Evolutionary conservation across 129 eudicot species (phyloP).

Genomic region (Pittosporum tobira): DNA sequence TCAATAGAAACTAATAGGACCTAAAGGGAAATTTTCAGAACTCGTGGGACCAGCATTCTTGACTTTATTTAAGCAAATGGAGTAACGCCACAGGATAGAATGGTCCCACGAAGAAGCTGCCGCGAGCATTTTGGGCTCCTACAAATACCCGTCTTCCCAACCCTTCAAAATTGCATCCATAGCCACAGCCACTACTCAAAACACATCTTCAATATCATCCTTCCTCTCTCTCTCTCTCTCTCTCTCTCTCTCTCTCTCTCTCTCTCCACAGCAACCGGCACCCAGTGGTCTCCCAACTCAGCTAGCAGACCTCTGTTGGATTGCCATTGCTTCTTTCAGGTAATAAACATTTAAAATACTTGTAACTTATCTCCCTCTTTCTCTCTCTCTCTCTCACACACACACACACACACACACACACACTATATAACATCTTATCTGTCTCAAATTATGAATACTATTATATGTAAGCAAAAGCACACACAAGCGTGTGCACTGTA

Average conservation of each 20-base stretch:
- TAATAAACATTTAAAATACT: neutral
- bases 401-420: too few species aligned
- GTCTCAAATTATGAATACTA: too few species aligned
- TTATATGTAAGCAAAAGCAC: too few species aligned
- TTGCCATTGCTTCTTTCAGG: constrained; percentile 30
- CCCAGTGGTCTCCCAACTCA: constrained; percentile 10
- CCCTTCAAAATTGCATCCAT: constrained; percentile 21
- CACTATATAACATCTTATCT: too few species aligned
- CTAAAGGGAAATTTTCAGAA: too few species aligned
- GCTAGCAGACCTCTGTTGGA: constrained; percentile 11
- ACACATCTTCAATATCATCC: constrained; percentile 3
- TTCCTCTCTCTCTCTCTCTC: constrained; percentile 3
- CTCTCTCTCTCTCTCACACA: too few species aligned
- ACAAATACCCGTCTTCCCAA: constrained; percentile 35
- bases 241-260: neutral
- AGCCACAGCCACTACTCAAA: constrained; percentile 12
- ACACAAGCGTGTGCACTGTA: too few species aligned
- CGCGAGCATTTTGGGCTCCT: constrained; percentile 19
- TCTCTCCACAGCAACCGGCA: constrained; percentile 12
- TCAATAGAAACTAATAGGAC: too few species aligned
- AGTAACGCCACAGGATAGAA: too few species aligned
- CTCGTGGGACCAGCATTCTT: too few species aligned
- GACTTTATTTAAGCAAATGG: too few species aligned
- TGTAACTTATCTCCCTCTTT: too few species aligned
- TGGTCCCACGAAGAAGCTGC: constrained; percentile 8